Base-by-base conservation (phyloP, 2,329 filamentous ascomycete species). In the Diaporthe ampelina region DNA sequence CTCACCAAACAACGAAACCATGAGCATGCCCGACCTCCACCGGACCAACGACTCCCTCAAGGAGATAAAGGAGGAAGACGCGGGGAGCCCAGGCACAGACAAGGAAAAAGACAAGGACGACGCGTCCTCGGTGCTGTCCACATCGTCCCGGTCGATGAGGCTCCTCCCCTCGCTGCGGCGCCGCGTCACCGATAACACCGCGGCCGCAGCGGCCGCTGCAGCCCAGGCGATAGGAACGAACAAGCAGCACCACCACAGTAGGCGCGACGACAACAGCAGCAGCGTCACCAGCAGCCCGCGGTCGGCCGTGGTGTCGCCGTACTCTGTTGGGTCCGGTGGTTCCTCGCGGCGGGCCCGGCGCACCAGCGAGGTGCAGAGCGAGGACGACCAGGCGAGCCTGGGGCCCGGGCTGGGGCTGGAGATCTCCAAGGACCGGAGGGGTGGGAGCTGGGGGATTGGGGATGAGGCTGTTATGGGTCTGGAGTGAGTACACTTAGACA, bases 391-490 rank as follows among this genome's bases (percentile, higher is more conserved):
- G 26, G 82, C 82, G 48, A 78, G 82, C 48, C 79, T 89, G 61
- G 84, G 85, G 35, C 78, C 86, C 35, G 84, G 85, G 72, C 81
- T 89, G 6, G 86, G 88, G 73, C 80, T 90, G 63, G 85, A 89
- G 81, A 83, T 90, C 76, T 83, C 87, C 77, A 85, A 84, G 79
- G 91, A 89, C 21, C 54, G 61, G 24, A 29, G 70, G 77, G 91
- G 85, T 77, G 89, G 83, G 4, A 89, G 91, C 79, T 95, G 95
- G 92, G 94, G 94, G 0, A 89, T 97, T 67, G 94, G 94, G 1
- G 95, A 98, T 81, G 95, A 97, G 80, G 91, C 93, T 32, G 88
- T 93, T 79, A 97, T 97, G 93, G 93, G 91, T 43, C 85, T 97
- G 77, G 94, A 96, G 82, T 96, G 81, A 65, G 15, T 11, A 19